Evolutionary conservation across 139 green algal genomes (phyloP), one percentile per base, ranked within the genome.

Genomic region (Microglena sp.): DNA sequence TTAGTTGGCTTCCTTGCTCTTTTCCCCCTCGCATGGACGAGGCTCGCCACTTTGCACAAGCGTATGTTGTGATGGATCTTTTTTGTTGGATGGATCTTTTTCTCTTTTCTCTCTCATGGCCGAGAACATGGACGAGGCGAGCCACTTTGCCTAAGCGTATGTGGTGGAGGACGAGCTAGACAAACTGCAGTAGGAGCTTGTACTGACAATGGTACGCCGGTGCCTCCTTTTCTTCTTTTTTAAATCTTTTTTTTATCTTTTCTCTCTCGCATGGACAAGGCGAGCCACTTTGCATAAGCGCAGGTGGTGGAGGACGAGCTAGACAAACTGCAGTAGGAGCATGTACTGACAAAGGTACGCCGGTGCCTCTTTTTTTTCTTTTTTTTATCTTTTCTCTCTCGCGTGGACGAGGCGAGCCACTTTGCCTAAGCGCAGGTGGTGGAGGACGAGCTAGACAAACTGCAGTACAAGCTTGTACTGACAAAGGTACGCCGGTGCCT

Each of bases 131-230:
- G 60, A 70, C 24, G 73, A 80, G 55, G 64, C 53, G 22, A 63
- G 21, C 5, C 63, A 55, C 1, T 57, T 55, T 8, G 64, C 33
- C 5, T 44, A 64, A 26, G 2, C 30, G n/a, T 35, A 71, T 36
- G 73, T 55, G 33, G 63, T 75, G 28, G 77, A 84, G 66, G 77
- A 84, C 24, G 77, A 84, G 62, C 35, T 84, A 54, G 77, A 84
- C 15, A 24, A 46, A 18, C 67, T 84, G 45, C 54, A 72, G 28
- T 69, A 76, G 27, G 66, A 80, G 61, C 46, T 75, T 54, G 58
- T 54, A 21, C 43, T 68, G 46, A 57, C 64, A 33, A 70, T 71
- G 73, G 73, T 73, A 33, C 18, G 56, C n/a, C n/a, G n/a, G n/a
- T n/a, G n/a, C n/a, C n/a, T n/a, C n/a, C n/a, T n/a, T n/a, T n/a